phyloP scores from a whole-genome alignment of 2,329 filamentous ascomycete genomes.

The Alternaria sp. region DNA sequence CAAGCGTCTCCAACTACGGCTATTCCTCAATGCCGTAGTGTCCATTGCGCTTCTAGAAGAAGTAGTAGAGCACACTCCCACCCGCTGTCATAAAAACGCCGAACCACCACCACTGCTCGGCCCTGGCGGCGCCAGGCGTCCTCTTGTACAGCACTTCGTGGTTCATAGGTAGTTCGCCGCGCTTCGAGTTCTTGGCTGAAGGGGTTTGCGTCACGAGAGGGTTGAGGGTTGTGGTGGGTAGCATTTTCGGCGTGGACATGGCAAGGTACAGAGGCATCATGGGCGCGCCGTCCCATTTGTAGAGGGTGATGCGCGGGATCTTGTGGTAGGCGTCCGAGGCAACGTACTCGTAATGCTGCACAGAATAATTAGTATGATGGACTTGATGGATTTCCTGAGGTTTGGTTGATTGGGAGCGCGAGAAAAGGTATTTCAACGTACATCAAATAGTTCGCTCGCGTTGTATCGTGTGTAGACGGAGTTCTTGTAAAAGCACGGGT shows the following conservation, averaged over 20 bases:
- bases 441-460: constrained; percentile 69
- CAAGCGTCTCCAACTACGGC: not conserved
- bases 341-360: constrained; percentile 55
- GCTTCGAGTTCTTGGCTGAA: constrained; percentile 50
- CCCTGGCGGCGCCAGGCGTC: constrained; percentile 49
- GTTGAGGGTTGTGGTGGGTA: constrained; percentile 73
- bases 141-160: constrained; percentile 51
- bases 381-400: not conserved
- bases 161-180: constrained; percentile 50
- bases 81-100: constrained; percentile 59
- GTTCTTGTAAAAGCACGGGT: constrained; percentile 67
- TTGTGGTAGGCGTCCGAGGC: constrained; percentile 69
- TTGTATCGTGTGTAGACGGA: constrained; percentile 73
- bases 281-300: constrained; percentile 69
- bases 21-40: not conserved
- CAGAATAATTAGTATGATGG: not conserved
- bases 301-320: constrained; percentile 70
- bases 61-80: constrained; percentile 60
- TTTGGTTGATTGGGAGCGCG: not conserved
- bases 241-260: constrained; percentile 71
- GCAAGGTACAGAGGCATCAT: constrained; percentile 74
- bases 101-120: constrained; percentile 61
- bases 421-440: constrained; percentile 43
- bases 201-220: constrained; percentile 54
- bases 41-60: constrained; percentile 39